A percentile compares a stretch with the other conserved stretches of the same genome.
phyloP scores from a whole-genome alignment of 1,284 basidiomycete genomes.

The Jaminaea rosea region DNA sequence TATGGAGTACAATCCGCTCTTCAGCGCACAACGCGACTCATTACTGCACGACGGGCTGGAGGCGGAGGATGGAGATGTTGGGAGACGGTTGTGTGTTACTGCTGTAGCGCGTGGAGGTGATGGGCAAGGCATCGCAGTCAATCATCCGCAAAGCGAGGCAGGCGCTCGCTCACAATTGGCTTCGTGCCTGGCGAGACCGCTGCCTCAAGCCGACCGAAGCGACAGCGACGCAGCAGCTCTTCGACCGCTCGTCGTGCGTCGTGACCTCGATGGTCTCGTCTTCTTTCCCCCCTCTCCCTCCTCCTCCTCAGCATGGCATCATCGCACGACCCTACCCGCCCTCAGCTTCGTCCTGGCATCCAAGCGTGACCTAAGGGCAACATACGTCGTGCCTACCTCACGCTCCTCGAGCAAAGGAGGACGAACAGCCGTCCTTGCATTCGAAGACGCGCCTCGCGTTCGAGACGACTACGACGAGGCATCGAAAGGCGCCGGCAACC shows the following conservation, averaged over 20 bases:
- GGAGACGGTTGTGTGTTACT: slow-evolving; percentile 8
- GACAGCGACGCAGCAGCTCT: neutral
- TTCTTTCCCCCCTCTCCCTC: slow-evolving; percentile 51
- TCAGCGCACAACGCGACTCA: neutral
- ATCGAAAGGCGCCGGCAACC: slow-evolving; percentile 21
- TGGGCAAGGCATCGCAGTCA: too few species aligned
- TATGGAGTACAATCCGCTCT: neutral
- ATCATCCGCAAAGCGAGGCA: too few species aligned
- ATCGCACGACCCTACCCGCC: slow-evolving; percentile 71
- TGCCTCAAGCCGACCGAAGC: too few species aligned
- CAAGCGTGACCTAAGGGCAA: slow-evolving; percentile 51
- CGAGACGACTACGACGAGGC: neutral
- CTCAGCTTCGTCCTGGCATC: slow-evolving; percentile 88
- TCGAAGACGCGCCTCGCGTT: slow-evolving; percentile 19
- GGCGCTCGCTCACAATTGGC: too few species aligned
- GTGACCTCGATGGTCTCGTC: slow-evolving; percentile 70
- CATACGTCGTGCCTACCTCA: neutral
- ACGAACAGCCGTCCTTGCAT: slow-evolving; percentile 11
- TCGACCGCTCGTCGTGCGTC: slow-evolving; percentile 58
- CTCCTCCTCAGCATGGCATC: slow-evolving; percentile 56
- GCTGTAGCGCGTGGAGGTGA: slow-evolving; percentile 37
- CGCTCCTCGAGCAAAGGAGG: neutral
- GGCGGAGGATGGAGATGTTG: neutral
- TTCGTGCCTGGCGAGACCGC: too few species aligned
- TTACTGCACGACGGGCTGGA: neutral